Evolutionary conservation across 345 rosid genomes (phyloP).

Genomic region (Psidium guajava): DNA sequence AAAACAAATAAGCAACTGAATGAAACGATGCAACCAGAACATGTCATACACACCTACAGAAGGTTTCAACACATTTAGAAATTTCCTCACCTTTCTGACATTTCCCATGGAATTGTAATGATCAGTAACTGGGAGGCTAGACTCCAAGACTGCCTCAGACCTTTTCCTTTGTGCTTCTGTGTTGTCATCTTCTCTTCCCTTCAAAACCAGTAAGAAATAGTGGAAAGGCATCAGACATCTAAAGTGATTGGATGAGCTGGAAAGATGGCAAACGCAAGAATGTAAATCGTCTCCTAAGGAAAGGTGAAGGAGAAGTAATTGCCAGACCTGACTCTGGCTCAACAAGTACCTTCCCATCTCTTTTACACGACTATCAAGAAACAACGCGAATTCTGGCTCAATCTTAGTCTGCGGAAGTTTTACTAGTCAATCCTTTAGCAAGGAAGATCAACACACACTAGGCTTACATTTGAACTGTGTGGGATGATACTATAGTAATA

Average conservation of each 20-base stretch:
- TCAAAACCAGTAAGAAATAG: background rate
- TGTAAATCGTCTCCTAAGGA: background rate
- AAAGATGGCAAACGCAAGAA: background rate
- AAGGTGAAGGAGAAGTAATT: background rate
- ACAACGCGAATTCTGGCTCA: slow-evolving; percentile 43
- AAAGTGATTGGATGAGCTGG: background rate
- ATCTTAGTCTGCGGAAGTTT: slow-evolving; percentile 32
- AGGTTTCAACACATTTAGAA: background rate
- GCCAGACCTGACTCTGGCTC: slow-evolving; percentile 56
- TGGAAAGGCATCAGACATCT: background rate
- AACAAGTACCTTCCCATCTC: slow-evolving; percentile 54
- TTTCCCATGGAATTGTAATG: slow-evolving; percentile 43
- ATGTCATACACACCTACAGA: background rate
- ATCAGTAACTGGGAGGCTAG: slow-evolving; percentile 43
- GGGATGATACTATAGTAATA: background rate
- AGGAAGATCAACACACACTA: background rate
- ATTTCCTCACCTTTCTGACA: slow-evolving; percentile 41
- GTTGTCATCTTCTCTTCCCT: slow-evolving; percentile 79
- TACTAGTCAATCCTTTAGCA: background rate
- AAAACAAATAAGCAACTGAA: background rate
- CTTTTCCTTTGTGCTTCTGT: slow-evolving; percentile 49
- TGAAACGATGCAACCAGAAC: background rate
- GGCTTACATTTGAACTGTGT: too few relatives aligned
- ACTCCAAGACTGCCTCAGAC: slow-evolving; percentile 42
- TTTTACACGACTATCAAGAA: slow-evolving; percentile 45